Conservation (phyloP, 2,329 filamentous ascomycete species). For the Penicillium sp. region DNA sequence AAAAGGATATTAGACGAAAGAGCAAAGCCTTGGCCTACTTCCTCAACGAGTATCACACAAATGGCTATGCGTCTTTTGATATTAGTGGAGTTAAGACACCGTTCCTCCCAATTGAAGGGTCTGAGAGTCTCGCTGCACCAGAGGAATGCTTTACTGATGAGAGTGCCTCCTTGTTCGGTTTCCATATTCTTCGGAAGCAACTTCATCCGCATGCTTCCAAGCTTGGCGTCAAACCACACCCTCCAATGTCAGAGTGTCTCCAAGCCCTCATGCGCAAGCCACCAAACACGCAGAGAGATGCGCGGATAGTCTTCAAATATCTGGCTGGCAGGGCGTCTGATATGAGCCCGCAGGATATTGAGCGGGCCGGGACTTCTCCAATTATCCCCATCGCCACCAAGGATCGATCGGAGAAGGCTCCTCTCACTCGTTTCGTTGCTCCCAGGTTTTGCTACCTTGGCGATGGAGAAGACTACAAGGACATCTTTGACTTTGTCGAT, state of each 20-base stretch:
- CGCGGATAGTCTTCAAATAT: constrained; percentile 74
- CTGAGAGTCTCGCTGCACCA: constrained; percentile 65
- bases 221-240: constrained; percentile 81
- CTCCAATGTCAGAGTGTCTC: constrained; percentile 73
- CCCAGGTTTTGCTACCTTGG: constrained; percentile 81
- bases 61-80: constrained; percentile 68
- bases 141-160: constrained; percentile 79
- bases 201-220: constrained; percentile 78
- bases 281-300: constrained; percentile 64
- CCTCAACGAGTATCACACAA: constrained; percentile 71
- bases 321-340: constrained; percentile 75
- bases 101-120: constrained; percentile 70
- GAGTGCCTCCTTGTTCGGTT: constrained; percentile 72
- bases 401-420: constrained; percentile 42
- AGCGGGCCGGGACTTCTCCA: constrained; percentile 59
- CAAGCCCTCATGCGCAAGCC: constrained; percentile 69
- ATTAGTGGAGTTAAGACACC: constrained; percentile 54
- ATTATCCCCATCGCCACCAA: constrained; percentile 66
- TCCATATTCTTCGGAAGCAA: constrained; percentile 70
- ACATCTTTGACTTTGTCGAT: constrained; percentile 96
- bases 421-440: constrained; percentile 55
- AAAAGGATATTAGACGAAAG: constrained; percentile 54
- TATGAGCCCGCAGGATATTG: constrained; percentile 60
- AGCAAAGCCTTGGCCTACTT: constrained; percentile 76
- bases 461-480: constrained; percentile 66